Conservation (phyloP, 2,329 filamentous ascomycete species). For the Arthrobotrys sphaeroides region DNA sequence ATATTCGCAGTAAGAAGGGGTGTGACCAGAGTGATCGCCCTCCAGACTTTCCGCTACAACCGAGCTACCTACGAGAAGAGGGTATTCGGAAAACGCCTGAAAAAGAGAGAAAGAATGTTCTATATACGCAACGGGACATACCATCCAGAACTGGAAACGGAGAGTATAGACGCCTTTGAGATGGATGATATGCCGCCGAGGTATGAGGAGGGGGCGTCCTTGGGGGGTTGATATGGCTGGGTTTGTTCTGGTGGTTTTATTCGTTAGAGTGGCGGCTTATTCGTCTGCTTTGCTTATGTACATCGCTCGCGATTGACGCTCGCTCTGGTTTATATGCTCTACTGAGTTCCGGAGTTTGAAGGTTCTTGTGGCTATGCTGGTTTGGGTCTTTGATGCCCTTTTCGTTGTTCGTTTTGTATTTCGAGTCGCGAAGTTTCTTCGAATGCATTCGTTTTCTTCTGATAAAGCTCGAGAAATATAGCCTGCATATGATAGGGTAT, state of each 20-base stretch:
- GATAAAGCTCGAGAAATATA: neutral
- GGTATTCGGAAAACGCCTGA: slow-evolving; percentile 14
- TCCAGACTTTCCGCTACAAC: neutral
- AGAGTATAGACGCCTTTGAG: neutral
- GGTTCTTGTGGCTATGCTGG: neutral
- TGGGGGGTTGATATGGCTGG: neutral
- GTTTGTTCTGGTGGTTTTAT: neutral
- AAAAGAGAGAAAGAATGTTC: neutral
- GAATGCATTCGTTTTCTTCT: neutral
- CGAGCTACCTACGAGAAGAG: neutral
- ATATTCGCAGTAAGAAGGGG: neutral
- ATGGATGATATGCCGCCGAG: slow-evolving; percentile 14
- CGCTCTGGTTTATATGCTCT: neutral
- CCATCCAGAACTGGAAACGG: neutral
- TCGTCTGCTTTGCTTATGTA: too few relatives aligned
- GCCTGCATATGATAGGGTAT: too few relatives aligned
- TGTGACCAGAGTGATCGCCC: neutral
- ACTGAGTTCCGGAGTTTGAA: neutral
- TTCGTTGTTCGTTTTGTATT: neutral
- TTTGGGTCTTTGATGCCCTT: neutral
- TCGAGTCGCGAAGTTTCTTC: neutral
- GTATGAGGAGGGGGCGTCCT: neutral
- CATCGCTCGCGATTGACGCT: neutral
- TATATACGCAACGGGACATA: neutral
- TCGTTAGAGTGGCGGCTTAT: neutral